These are phyloP conservation scores for Fusarium sororula DNA, from an alignment of 2,329 filamentous ascomycete genomes.

Conservation along the genomic window DNA sequence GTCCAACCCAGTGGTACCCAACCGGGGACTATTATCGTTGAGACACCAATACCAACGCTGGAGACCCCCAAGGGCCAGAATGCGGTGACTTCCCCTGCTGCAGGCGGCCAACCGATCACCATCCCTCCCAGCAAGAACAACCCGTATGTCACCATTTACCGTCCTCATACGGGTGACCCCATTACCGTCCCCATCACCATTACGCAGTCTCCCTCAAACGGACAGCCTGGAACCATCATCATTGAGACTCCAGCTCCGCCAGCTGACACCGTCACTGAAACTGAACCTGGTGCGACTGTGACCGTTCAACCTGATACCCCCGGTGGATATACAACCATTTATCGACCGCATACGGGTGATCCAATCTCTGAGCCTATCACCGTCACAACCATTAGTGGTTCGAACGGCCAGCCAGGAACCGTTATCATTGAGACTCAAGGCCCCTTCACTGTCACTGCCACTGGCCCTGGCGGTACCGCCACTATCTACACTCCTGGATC, in stretches of 20 bases:
- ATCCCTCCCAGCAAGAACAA: constrained; percentile 26
- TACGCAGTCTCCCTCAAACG: constrained; percentile 21
- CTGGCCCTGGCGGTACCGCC: constrained; percentile 2
- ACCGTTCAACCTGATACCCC: constrained; percentile 17
- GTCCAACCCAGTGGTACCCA: constrained; percentile 1
- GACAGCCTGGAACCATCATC: constrained; percentile 28
- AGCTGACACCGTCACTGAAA: constrained; percentile 8
- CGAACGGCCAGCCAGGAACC: constrained; percentile 27
- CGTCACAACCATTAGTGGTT: constrained; percentile 19
- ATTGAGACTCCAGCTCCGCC: constrained; percentile 21
- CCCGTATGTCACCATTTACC: constrained; percentile 28
- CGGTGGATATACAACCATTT: constrained; percentile 16
- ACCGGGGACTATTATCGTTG: constrained; percentile 25
- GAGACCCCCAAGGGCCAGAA: constrained; percentile 22
- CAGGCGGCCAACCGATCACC: constrained; percentile 14
- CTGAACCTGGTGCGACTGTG: not conserved
- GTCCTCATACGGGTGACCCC: constrained; percentile 20
- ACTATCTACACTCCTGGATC: constrained; percentile 25
- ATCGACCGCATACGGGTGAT: constrained; percentile 18
- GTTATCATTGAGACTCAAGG: constrained; percentile 30
- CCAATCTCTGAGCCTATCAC: constrained; percentile 24
- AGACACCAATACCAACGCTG: constrained; percentile 19
- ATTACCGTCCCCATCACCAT: constrained; percentile 30
- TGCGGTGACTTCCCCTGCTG: constrained; percentile 1
- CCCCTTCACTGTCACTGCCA: constrained; percentile 16